Evolutionary conservation across 805 yeast genomes (phyloP).

Genomic region (Zygotorulaspora sp.): DNA sequence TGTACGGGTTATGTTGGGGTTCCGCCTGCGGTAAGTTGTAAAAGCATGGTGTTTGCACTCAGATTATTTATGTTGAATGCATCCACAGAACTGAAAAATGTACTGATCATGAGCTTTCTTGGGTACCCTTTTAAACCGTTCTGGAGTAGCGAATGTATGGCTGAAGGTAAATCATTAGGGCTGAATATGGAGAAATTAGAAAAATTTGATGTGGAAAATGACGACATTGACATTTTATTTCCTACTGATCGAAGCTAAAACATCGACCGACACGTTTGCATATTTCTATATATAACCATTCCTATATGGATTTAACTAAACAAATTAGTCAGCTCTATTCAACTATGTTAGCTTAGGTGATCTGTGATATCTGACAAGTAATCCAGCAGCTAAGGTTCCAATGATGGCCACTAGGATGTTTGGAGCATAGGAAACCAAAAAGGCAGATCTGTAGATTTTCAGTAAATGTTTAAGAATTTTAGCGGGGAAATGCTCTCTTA

Average conservation of each 20-base stretch:
- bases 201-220: slow-evolving; percentile 18
- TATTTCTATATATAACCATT: not conserved
- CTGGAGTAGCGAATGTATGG: slow-evolving; percentile 14
- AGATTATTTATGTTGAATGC: slow-evolving; percentile 20
- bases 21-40: slow-evolving; percentile 25
- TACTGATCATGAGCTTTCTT: slow-evolving; percentile 28
- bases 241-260: slow-evolving; percentile 8
- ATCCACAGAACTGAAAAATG: slow-evolving; percentile 22
- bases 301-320: too few species aligned
- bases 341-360: slow-evolving; percentile 1
- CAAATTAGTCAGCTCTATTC: too few species aligned
- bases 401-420: slow-evolving; percentile 20
- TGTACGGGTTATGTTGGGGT: slow-evolving; percentile 35
- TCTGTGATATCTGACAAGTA: slow-evolving; percentile 12
- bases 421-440: slow-evolving; percentile 30
- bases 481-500: slow-evolving; percentile 26
- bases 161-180: slow-evolving; percentile 23
- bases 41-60: slow-evolving; percentile 31
- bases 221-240: slow-evolving; percentile 19
- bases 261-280: not conserved
- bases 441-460: slow-evolving; percentile 25
- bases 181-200: slow-evolving; percentile 15
- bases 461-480: slow-evolving; percentile 17
- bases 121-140: slow-evolving; percentile 25
- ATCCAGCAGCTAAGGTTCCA: slow-evolving; percentile 19